Percentiles rank a stretch among this genome's conserved stretches.
These are phyloP conservation scores for Apiotrichum brassicae DNA, from an alignment of 1,284 basidiomycete genomes.

Conservation along the genomic window DNA sequence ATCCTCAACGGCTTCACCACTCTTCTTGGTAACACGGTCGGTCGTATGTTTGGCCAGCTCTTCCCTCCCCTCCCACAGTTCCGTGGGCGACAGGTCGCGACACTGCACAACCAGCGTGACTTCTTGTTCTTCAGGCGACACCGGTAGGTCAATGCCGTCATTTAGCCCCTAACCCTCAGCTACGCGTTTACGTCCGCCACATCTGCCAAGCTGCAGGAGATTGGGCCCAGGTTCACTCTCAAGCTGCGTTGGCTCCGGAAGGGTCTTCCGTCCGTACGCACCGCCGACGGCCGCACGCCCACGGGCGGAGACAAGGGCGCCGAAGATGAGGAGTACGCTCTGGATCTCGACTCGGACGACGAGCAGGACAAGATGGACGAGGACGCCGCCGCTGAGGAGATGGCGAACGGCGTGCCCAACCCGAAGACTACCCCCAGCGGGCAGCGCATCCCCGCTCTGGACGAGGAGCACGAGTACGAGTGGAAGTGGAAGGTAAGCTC, in stretches of 20 bases:
- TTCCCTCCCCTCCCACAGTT: slow-evolving; percentile 95
- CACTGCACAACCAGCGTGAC: slow-evolving; percentile 95
- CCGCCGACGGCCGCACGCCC: slow-evolving; percentile 43
- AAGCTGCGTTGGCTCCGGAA: slow-evolving; percentile 86
- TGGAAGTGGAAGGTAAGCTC: slow-evolving; percentile 49
- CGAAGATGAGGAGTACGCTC: slow-evolving; percentile 34
- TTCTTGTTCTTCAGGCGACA: slow-evolving; percentile 96
- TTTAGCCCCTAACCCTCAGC: slow-evolving; percentile 46
- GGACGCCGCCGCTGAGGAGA: slow-evolving; percentile 40
- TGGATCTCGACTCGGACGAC: slow-evolving; percentile 29
- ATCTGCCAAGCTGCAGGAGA: slow-evolving; percentile 92
- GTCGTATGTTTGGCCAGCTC: slow-evolving; percentile 87
- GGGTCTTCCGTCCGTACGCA: slow-evolving; percentile 69
- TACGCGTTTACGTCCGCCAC: slow-evolving; percentile 88
- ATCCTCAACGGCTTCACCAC: slow-evolving; percentile 95
- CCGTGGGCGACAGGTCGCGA: slow-evolving; percentile 94
- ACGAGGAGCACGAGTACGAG: slow-evolving; percentile 48
- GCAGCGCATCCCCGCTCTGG: slow-evolving; percentile 41
- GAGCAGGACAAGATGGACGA: slow-evolving; percentile 39
- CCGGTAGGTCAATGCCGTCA: slow-evolving; percentile 52
- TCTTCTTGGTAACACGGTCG: slow-evolving; percentile 84
- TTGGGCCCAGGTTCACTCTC: slow-evolving; percentile 93
- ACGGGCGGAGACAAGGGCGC: slow-evolving; percentile 56
- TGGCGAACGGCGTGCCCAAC: slow-evolving; percentile 18
- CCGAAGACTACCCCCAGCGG: slow-evolving; percentile 18